A percentile compares a stretch with the other conserved stretches of the same genome.
Evolutionary conservation across 208 protist genomes (phyloP).

Genomic region (Crithidia expoeki): DNA sequence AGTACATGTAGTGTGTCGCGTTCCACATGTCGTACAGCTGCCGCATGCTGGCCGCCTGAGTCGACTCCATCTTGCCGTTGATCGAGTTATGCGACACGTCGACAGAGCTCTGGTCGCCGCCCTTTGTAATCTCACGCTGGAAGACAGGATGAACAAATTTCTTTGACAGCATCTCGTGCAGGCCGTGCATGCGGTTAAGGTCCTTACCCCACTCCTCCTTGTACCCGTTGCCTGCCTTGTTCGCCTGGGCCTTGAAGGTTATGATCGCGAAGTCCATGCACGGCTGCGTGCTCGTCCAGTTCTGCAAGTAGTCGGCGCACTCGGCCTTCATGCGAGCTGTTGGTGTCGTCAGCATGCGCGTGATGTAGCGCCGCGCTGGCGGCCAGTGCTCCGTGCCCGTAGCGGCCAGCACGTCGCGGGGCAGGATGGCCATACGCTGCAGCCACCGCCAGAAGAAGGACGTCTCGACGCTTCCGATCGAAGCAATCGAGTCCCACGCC

Average conservation of each 20-base stretch:
- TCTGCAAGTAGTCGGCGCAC: slow-evolving; percentile 34
- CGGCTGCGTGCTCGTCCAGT: slow-evolving; percentile 18
- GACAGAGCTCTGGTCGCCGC: slow-evolving; percentile 49
- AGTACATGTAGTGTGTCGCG: slow-evolving; percentile 35
- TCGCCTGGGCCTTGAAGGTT: slow-evolving; percentile 37
- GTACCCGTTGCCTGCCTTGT: slow-evolving; percentile 13
- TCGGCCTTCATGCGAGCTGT: slow-evolving; percentile 34
- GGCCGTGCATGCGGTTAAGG: slow-evolving; percentile 46
- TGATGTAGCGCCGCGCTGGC: slow-evolving; percentile 35
- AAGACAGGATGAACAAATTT: slow-evolving; percentile 50
- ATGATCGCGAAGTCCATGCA: slow-evolving; percentile 39
- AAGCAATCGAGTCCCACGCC: slow-evolving; percentile 39
- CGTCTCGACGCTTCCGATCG: slow-evolving; percentile 48
- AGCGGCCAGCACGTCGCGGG: slow-evolving; percentile 37
- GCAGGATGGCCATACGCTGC: slow-evolving; percentile 47
- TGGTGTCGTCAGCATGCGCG: slow-evolving; percentile 33
- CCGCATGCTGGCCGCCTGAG: slow-evolving; percentile 60
- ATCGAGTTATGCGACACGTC: slow-evolving; percentile 48
- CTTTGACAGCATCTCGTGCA: slow-evolving; percentile 50
- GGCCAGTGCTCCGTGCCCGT: slow-evolving; percentile 15
- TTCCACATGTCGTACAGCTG: slow-evolving; percentile 54
- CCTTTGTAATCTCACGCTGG: slow-evolving; percentile 55
- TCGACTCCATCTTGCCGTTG: slow-evolving; percentile 40
- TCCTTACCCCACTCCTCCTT: slow-evolving; percentile 58
- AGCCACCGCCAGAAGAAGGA: slow-evolving; percentile 69